These are phyloP conservation scores for Acrodontium crateriforme DNA, from an alignment of 2,329 filamentous ascomycete species.

Conservation along the genomic window DNA sequence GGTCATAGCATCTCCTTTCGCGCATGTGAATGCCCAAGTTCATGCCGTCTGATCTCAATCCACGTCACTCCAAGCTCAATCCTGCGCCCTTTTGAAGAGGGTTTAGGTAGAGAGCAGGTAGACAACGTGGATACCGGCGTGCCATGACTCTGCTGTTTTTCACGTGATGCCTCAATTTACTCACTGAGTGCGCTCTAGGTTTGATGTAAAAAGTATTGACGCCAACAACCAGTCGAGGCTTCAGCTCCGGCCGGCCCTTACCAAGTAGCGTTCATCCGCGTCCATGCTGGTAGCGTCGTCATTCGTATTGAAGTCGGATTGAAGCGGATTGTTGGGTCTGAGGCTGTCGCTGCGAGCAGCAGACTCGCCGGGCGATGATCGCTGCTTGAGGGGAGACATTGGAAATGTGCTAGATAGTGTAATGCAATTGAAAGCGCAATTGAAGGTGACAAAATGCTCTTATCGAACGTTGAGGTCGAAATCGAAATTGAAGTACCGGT, in stretches of 20 bases:
- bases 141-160: constrained; percentile 21
- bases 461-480: too few relatives aligned
- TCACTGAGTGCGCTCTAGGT: constrained; percentile 17
- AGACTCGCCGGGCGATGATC: constrained; percentile 4
- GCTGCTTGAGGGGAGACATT: constrained; percentile 6
- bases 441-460: too few relatives aligned
- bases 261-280: constrained; percentile 24
- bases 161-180: constrained; percentile 17
- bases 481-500: too few relatives aligned
- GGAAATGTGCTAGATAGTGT: constrained; percentile 1
- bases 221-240: constrained; percentile 4
- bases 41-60: constrained; percentile 26
- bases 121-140: constrained; percentile 21
- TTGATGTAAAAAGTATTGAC: constrained; percentile 8
- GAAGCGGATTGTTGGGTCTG: constrained; percentile 19
- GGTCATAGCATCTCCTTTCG: constrained; percentile 28
- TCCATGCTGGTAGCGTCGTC: constrained; percentile 19
- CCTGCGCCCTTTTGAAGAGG: constrained; percentile 4
- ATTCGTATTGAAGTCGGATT: constrained; percentile 18
- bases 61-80: constrained; percentile 10
- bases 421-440: too few relatives aligned
- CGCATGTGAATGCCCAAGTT: constrained; percentile 28
- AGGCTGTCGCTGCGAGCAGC: constrained; percentile 8
- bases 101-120: constrained; percentile 9
- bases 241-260: constrained; percentile 17